phyloP scores from a whole-genome alignment of 2,329 filamentous ascomycete species.

The Apiospora kogelbergensis region DNA sequence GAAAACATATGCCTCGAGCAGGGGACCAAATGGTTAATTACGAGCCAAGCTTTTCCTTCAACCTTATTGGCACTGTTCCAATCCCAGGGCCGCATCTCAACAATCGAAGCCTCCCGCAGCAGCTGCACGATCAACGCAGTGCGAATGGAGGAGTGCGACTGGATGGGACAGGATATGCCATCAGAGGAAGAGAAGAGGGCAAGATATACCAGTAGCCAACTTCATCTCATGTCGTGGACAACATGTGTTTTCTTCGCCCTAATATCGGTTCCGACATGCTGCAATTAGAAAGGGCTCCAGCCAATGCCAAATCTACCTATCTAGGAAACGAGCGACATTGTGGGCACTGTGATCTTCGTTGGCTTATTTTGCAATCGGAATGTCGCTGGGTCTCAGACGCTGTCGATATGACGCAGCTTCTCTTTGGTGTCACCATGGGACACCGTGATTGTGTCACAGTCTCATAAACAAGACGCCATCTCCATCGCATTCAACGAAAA shows the following conservation, averaged over 20 bases:
- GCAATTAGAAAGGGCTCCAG: neutral
- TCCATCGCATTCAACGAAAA: conserved; percentile 5
- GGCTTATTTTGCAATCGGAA: conserved; percentile 14
- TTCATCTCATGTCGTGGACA: neutral
- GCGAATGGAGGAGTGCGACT: no score
- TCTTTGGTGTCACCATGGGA: conserved; percentile 13
- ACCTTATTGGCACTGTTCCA: neutral
- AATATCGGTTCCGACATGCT: neutral
- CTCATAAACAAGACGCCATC: conserved; percentile 11
- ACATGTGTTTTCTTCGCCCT: neutral
- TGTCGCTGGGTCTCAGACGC: conserved; percentile 9
- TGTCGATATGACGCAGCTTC: conserved; percentile 13
- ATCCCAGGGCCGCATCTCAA: neutral
- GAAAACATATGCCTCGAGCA: neutral
- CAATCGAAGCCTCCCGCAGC: neutral
- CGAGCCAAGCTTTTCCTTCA: neutral
- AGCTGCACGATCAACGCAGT: neutral
- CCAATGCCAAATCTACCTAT: neutral
- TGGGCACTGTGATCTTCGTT: conserved; percentile 15
- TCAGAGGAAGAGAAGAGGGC: neutral
- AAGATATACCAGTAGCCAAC: neutral
- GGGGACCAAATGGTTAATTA: neutral
- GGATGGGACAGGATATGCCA: neutral
- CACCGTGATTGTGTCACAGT: conserved; percentile 13
- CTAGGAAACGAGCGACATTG: conserved; percentile 2